Evolutionary conservation across 306 rosid species (phyloP).

Genomic region (Malus sylvestris): DNA sequence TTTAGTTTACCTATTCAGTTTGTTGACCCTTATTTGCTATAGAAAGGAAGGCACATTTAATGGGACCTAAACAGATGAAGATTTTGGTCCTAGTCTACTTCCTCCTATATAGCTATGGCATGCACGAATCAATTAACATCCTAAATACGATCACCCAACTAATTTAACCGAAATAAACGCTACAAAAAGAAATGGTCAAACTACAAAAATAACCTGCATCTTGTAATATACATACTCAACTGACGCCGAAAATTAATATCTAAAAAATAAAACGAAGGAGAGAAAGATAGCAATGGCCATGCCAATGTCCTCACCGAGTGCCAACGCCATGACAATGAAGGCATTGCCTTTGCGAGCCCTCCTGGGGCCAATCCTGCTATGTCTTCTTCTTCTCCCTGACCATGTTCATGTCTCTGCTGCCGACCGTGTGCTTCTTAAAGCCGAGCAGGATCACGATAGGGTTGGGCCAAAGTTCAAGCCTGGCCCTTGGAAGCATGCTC

Average conservation of each 20-base stretch:
- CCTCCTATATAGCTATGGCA: not conserved
- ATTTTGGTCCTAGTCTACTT: not conserved
- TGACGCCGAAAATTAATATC: not conserved
- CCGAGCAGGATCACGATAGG: not conserved
- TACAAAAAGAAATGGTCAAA: too few species aligned
- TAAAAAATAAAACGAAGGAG: not conserved
- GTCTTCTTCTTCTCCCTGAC: not conserved
- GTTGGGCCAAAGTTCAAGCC: not conserved
- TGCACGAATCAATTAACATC: not conserved
- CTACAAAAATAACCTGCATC: not conserved
- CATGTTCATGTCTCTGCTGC: not conserved
- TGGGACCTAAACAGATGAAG: too few species aligned
- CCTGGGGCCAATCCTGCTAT: constrained; percentile 15
- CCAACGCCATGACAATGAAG: constrained; percentile 1
- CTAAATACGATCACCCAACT: not conserved
- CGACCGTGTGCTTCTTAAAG: not conserved
- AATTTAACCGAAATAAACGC: not conserved
- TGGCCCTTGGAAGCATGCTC: constrained; percentile 62
- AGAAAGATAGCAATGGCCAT: not conserved
- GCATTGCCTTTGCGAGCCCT: constrained; percentile 16
- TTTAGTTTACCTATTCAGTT: too few species aligned
- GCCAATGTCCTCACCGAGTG: not conserved
- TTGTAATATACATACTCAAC: not conserved
- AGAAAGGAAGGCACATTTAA: too few species aligned
- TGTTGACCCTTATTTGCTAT: too few species aligned